Evolutionary conservation across 78 protist genomes (phyloP).

Genomic region (slime mould (Dictyostelium discoideum)): dicty_2.7 NC_007089.4:4279001-4279500

Average conservation of each 20-base stretch:
- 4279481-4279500: conserved; percentile 14
- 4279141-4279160: conserved; percentile 14
- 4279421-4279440: conserved; percentile 2
- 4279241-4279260: background rate
- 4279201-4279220: background rate
- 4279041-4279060: conserved; percentile 11
- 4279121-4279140: conserved; percentile 40
- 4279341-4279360: conserved; percentile 22
- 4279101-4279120: background rate
- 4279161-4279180: conserved; percentile 22
- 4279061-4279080: conserved; percentile 1
- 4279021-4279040: background rate
- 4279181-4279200: background rate
- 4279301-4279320: conserved; percentile 21
- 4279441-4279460: background rate
- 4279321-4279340: conserved; percentile 27
- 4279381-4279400: background rate
- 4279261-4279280: conserved; percentile 16
- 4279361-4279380: conserved; percentile 13
- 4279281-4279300: conserved; percentile 12
- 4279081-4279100: conserved; percentile 14
- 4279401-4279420: conserved; percentile 10
- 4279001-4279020: background rate
- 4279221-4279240: background rate
- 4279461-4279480: conserved; percentile 17